Base-by-base conservation (phyloP, 805 yeast genomes). In the Tetrapisispora arboricola region DNA sequence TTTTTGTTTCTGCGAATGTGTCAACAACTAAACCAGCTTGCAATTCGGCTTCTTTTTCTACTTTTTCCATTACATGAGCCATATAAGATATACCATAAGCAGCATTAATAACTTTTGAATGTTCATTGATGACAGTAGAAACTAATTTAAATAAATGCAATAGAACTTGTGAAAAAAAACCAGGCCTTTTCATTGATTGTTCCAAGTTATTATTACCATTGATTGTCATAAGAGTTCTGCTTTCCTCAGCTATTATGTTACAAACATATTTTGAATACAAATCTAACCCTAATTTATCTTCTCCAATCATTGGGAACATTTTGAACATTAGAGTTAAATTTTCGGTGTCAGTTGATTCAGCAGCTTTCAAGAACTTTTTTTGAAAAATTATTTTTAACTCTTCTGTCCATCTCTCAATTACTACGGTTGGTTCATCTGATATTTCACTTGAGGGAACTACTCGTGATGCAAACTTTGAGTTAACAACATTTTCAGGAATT, bases 21-120 rank as follows among this genome's bases (percentile, higher is more conserved):
- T 90, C 97, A 41, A 84, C 69, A 4, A 92, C 83, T 33, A 92
- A 67, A 1, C 94, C 94, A 20, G 90, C 80, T 55, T 92, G 98
- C n/a, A 88, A 70, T 55, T 92, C 98, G 24, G 92, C 80, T 55
- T 92, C 98, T 38, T 74, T 67, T 61, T 90, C 95, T 25, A 92
- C 80, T 38, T 75, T 74, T 16, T 73, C 75, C 49, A 88, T 70
- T 9, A 90, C 87, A 26, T 71, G 70, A 3, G 71, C 63, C 68
- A 88, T 78, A 13, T 79, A 78, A 9, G 63, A 47, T 4, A 49
- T 45, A 16, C 90, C 94, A 55, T 92, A 92, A 55, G 79, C 81
- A 37, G 70, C 70, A 32, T 71, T 73, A 21, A 92, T 86, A 30
- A 92, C 72, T 10, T 79, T 80, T 0, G 92, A 76, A 57, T 92